Conservation (phyloP, 1,139 yeast species). For the Debaryomycetaceae sp. region DNA sequence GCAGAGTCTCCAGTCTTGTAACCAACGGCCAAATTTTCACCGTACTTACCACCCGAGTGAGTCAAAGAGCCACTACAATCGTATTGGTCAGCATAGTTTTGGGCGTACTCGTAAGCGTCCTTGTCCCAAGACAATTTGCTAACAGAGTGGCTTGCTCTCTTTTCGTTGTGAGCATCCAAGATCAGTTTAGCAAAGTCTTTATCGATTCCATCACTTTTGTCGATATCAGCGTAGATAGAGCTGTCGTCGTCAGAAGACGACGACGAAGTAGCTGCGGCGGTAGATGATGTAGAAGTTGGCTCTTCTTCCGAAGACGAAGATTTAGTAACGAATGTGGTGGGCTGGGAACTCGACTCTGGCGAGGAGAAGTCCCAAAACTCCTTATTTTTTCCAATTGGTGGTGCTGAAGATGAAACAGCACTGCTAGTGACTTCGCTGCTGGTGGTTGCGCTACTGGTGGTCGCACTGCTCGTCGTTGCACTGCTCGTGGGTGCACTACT, state of each 20-base stretch:
- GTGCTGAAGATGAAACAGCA: background rate
- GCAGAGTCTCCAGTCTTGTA: conserved; percentile 51
- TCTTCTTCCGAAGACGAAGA: conserved; percentile 5
- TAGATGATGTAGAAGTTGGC: conserved; percentile 4
- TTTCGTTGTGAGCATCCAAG: conserved; percentile 61
- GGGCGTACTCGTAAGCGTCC: conserved; percentile 63
- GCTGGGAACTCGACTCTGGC: background rate
- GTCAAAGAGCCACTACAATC: conserved; percentile 64
- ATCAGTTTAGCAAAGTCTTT: conserved; percentile 30
- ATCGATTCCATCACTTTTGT: conserved; percentile 18
- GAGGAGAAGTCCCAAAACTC: background rate
- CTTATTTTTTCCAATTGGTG: background rate
- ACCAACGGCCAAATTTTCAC: conserved; percentile 88
- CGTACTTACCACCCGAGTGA: conserved; percentile 79
- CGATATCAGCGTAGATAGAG: conserved; percentile 13
- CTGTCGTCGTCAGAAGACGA: conserved; percentile 6
- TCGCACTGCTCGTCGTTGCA: background rate
- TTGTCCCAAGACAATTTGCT: conserved; percentile 61
- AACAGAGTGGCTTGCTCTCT: conserved; percentile 68
- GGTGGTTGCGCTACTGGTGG: background rate
- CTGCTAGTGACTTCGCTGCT: background rate
- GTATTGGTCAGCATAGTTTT: conserved; percentile 63
- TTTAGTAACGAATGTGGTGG: conserved; percentile 6
- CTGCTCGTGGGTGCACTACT: background rate
- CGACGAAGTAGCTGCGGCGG: conserved; percentile 6